Evolutionary conservation across 257 asterid species (phyloP).

Genomic region (Parsonsia alboflavescens): DNA sequence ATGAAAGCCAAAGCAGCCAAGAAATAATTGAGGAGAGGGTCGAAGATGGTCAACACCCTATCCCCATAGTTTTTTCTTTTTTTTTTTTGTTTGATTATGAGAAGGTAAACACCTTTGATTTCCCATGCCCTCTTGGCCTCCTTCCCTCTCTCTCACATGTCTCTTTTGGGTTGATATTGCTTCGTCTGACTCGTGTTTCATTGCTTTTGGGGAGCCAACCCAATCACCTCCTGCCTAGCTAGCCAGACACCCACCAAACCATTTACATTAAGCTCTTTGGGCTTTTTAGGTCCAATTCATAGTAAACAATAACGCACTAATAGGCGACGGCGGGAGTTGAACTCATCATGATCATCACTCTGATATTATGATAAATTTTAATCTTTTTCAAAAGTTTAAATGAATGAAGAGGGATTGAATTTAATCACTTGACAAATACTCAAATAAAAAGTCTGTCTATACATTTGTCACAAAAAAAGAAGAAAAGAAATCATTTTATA

Average conservation of each 20-base stretch:
- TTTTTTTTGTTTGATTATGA: neutral
- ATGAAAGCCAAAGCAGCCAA: neutral
- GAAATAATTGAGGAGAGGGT: conserved; percentile 4
- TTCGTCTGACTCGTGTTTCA: conserved; percentile 3
- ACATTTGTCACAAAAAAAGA: too few relatives aligned
- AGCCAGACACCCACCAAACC: neutral
- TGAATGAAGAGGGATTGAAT: too few relatives aligned
- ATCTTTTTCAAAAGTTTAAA: too few relatives aligned
- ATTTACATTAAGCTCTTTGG: neutral
- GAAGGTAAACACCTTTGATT: neutral
- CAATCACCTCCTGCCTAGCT: neutral
- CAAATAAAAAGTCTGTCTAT: too few relatives aligned
- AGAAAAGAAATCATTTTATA: too few relatives aligned
- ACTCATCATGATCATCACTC: too few relatives aligned
- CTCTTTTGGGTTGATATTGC: neutral
- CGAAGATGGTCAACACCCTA: neutral
- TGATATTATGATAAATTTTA: too few relatives aligned
- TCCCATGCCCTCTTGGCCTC: neutral
- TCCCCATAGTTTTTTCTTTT: neutral
- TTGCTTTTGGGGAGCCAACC: conserved; percentile 4
- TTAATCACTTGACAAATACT: too few relatives aligned
- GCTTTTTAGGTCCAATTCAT: too few relatives aligned
- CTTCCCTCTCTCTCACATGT: neutral
- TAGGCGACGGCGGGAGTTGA: too few relatives aligned
- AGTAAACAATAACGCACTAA: too few relatives aligned